phyloP scores from a whole-genome alignment of 2,329 filamentous ascomycete genomes.

The Verticillium tricorpus region DNA sequence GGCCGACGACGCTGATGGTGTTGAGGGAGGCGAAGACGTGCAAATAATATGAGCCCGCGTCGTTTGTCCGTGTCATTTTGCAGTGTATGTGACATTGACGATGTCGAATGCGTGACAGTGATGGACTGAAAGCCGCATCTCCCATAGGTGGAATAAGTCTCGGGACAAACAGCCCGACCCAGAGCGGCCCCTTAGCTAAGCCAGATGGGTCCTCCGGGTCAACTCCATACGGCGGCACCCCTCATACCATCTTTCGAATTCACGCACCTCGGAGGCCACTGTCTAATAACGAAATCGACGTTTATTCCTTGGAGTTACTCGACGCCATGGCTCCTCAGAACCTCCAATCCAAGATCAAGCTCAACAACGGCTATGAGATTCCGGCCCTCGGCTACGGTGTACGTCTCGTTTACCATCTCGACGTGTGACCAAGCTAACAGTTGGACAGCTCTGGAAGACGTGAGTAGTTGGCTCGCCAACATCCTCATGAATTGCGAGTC shows the following conservation, averaged over 20 bases:
- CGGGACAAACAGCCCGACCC: not conserved
- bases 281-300: not conserved
- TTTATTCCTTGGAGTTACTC: not conserved
- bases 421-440: conserved; percentile 8
- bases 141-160: not conserved
- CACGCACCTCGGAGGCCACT: not conserved
- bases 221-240: not conserved
- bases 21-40: conserved; percentile 1
- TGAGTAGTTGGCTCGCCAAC: conserved; percentile 21
- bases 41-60: not conserved
- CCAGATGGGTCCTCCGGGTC: not conserved
- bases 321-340: conserved; percentile 41
- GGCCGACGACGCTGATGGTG: conserved; percentile 31
- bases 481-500: not conserved
- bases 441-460: conserved; percentile 47
- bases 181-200: not conserved
- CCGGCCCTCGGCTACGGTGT: conserved; percentile 51
- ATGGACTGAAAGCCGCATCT: not conserved
- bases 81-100: not conserved
- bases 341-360: conserved; percentile 44
- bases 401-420: conserved; percentile 18
- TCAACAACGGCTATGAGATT: conserved; percentile 50
- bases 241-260: not conserved
- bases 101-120: not conserved
- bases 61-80: not conserved